These are phyloP conservation scores for Diaporthe batatas DNA, from an alignment of 2,329 filamentous ascomycete species.

Conservation along the genomic window DNA sequence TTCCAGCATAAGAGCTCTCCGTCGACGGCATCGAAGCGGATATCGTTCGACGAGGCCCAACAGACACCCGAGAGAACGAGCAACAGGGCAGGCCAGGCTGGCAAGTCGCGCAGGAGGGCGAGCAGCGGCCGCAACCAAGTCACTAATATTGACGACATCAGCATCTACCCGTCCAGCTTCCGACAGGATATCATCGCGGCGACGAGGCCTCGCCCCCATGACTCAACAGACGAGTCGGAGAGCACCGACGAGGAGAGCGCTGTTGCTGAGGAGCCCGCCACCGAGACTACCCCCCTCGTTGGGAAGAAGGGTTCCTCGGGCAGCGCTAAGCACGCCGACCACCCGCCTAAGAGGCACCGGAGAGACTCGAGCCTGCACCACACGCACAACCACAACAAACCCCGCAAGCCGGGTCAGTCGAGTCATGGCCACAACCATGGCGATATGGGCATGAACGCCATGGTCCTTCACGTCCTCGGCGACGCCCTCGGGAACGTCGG, in stretches of 20 bases:
- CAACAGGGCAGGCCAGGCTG: constrained; percentile 49
- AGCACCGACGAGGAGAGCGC: constrained; percentile 41
- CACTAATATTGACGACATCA: constrained; percentile 78
- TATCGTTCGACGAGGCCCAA: constrained; percentile 44
- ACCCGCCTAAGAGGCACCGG: constrained; percentile 52
- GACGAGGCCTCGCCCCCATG: constrained; percentile 71
- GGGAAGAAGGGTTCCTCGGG: constrained; percentile 41
- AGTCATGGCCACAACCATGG: constrained; percentile 82
- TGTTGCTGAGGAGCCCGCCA: constrained; percentile 48
- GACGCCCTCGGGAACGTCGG: constrained; percentile 90
- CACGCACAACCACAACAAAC: constrained; percentile 85
- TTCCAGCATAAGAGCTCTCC: constrained; percentile 49
- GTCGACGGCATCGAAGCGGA: constrained; percentile 42
- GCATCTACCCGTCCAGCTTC: constrained; percentile 90
- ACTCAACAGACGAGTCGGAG: constrained; percentile 41
- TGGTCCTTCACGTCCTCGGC: constrained; percentile 82
- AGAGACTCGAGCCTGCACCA: constrained; percentile 72
- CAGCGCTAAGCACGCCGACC: constrained; percentile 48
- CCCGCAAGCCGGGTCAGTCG: constrained; percentile 71
- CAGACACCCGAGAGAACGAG: constrained; percentile 49
- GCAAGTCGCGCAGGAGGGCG: constrained; percentile 60
- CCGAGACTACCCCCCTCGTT: constrained; percentile 58
- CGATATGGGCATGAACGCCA: constrained; percentile 95
- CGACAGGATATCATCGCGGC: constrained; percentile 92
- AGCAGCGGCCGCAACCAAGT: constrained; percentile 69